Evolutionary conservation across 2,329 filamentous ascomycete species (phyloP).

Genomic region (Karstenula rhodostoma): DNA sequence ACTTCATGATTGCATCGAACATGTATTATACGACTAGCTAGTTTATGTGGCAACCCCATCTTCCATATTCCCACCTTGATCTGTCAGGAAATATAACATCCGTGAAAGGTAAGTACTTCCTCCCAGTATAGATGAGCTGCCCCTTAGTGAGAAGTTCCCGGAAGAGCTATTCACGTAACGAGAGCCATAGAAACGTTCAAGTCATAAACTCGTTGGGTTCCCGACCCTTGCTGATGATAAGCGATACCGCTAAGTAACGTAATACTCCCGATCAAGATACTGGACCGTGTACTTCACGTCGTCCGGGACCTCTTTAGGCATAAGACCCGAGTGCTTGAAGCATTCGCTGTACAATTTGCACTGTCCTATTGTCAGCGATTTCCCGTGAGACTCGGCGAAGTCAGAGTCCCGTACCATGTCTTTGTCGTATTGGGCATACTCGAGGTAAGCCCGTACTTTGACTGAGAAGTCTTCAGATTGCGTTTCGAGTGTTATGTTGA

Average conservation of each 20-base stretch:
- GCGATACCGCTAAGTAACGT: conserved; percentile 19
- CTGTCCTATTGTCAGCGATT: conserved; percentile 15
- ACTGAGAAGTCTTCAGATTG: conserved; percentile 20
- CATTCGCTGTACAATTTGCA: conserved; percentile 31
- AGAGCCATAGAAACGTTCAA: not conserved
- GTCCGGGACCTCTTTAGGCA: conserved; percentile 10
- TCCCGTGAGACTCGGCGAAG: not conserved
- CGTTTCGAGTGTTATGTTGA: conserved; percentile 23
- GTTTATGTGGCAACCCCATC: not conserved
- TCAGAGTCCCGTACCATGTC: conserved; percentile 26
- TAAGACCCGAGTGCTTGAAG: conserved; percentile 11
- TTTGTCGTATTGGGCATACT: conserved; percentile 32
- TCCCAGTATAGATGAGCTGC: not conserved
- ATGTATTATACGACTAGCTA: not conserved
- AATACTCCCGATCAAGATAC: conserved; percentile 35
- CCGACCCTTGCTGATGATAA: not conserved
- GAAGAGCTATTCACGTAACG: not conserved
- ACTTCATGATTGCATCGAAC: not conserved
- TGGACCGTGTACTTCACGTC: conserved; percentile 29
- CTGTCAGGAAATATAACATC: not conserved
- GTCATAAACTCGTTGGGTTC: not conserved
- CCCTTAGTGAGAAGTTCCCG: not conserved
- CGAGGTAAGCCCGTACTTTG: conserved; percentile 30
- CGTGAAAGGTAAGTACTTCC: not conserved
- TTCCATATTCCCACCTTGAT: not conserved